Percentiles rank a stretch among this genome's conserved stretches.
Conservation (phyloP, 768 basidiomycete genomes). For the Tremella yokohamensis region DNA sequence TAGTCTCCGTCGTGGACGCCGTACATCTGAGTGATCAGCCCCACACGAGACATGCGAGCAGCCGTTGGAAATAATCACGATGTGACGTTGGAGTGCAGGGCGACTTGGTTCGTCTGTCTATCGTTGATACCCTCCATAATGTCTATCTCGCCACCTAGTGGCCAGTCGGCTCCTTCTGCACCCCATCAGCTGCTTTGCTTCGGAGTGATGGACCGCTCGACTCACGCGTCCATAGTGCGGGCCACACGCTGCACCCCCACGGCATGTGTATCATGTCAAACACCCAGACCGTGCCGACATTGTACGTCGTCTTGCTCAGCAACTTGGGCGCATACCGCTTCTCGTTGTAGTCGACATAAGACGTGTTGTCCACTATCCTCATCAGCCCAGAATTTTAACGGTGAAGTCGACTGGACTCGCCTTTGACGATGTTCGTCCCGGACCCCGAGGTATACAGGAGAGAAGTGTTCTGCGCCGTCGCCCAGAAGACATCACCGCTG, state of each 20-base stretch:
- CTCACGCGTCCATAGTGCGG: conserved; percentile 44
- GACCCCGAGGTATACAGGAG: conserved; percentile 27
- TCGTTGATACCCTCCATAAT: conserved; percentile 78
- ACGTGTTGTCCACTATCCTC: conserved; percentile 43
- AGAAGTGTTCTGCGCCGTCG: conserved; percentile 30
- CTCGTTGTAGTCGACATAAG: conserved; percentile 46
- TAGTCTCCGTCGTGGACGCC: conserved; percentile 18
- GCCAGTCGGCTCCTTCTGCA: conserved; percentile 39
- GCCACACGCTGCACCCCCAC: conserved; percentile 60
- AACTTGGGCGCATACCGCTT: conserved; percentile 49
- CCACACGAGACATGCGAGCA: too few relatives aligned
- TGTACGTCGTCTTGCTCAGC: conserved; percentile 42
- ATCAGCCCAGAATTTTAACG: not conserved
- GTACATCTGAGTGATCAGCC: conserved; percentile 43
- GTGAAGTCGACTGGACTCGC: conserved; percentile 14
- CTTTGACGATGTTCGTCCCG: conserved; percentile 36
- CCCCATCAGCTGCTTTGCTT: conserved; percentile 7
- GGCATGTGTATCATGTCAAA: conserved; percentile 52
- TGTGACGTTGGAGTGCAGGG: conserved; percentile 63
- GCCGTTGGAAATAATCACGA: too few relatives aligned
- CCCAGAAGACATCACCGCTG: conserved; percentile 47
- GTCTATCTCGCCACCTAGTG: conserved; percentile 60
- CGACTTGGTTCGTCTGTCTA: conserved; percentile 63
- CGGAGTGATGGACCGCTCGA: too few relatives aligned
- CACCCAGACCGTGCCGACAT: conserved; percentile 46